Conservation (phyloP, 176 grass and related monocot species). For the maize (Zea mays) region Zm-B73-REFERENCE-NAM-5.0 NC_050100.1:2206501-2207000, state of each 20-base stretch:
- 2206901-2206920: conserved; percentile 46
- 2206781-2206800: conserved; percentile 35
- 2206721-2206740: conserved; percentile 11
- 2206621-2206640: not conserved
- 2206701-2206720: not conserved
- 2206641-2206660: not conserved
- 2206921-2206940: not conserved
- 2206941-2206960: conserved; percentile 12
- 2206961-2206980: not conserved
- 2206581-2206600: not conserved
- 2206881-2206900: conserved; percentile 67
- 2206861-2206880: conserved; percentile 38
- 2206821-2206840: conserved; percentile 2
- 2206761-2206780: conserved; percentile 19
- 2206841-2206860: conserved; percentile 44
- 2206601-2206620: not conserved
- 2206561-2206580: too few relatives aligned
- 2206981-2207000: conserved; percentile 18
- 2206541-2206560: too few relatives aligned
- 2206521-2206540: too few relatives aligned
- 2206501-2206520: too few relatives aligned
- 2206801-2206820: conserved; percentile 1
- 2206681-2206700: too few relatives aligned
- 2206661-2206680: not conserved
- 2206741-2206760: conserved; percentile 19